These are phyloP conservation scores for Echites panduratus DNA, from an alignment of 257 asterid genomes.

Conservation along the genomic window DNA sequence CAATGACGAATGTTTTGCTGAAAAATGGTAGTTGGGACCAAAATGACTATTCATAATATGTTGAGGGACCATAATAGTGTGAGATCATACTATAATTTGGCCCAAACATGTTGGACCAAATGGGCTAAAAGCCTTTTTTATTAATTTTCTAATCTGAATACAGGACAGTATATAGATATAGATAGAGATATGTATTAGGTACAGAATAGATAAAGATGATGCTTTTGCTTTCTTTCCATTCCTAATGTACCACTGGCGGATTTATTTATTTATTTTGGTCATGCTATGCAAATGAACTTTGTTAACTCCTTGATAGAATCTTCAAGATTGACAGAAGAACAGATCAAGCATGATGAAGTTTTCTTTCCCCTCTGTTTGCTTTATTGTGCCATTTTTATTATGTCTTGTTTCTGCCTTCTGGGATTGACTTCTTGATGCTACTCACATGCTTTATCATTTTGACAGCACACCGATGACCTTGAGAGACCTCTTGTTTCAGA, in stretches of 20 bases:
- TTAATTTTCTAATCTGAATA: too few relatives aligned
- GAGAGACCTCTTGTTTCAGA: conserved; percentile 81
- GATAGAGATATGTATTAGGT: neutral
- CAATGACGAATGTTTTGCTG: too few relatives aligned
- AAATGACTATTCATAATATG: too few relatives aligned
- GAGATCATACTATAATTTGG: too few relatives aligned
- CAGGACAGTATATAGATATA: too few relatives aligned
- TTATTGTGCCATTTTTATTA: neutral
- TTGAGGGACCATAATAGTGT: too few relatives aligned
- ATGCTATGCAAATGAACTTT: neutral
- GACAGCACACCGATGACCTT: conserved; percentile 68
- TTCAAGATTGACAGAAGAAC: neutral
- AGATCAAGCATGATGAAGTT: neutral
- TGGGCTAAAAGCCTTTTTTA: too few relatives aligned
- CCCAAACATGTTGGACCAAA: too few relatives aligned
- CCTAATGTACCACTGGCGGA: neutral
- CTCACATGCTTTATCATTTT: conserved; percentile 18
- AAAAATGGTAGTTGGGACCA: too few relatives aligned
- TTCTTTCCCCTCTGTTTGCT: neutral
- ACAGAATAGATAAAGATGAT: neutral
- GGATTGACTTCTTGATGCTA: conserved; percentile 4
- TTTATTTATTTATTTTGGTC: neutral
- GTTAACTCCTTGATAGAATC: neutral
- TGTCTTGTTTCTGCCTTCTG: neutral
- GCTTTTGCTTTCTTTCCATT: neutral